Conservation (phyloP, 306 rosid genomes). For the Morella rubra region DNA sequence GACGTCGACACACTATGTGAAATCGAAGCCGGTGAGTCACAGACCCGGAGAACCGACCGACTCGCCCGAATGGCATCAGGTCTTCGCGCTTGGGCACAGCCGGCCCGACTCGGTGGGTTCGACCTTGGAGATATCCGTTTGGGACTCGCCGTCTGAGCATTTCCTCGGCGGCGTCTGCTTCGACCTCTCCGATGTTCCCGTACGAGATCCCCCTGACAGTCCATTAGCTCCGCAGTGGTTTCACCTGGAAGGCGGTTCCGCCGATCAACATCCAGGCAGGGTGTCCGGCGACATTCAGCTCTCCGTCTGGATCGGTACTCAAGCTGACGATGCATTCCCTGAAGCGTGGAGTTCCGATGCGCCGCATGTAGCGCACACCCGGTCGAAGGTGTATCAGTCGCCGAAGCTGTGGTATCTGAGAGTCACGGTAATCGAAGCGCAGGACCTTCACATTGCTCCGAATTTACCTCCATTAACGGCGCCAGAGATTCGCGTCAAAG, state of each 20-base stretch:
- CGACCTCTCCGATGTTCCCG: conserved; percentile 46
- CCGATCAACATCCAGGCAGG: conserved; percentile 30
- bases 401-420: conserved; percentile 62
- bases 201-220: conserved; percentile 55
- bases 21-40: conserved; percentile 50
- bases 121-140: conserved; percentile 66
- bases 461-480: conserved; percentile 88
- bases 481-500: conserved; percentile 73
- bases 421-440: conserved; percentile 50
- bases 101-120: conserved; percentile 46
- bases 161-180: conserved; percentile 81
- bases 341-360: conserved; percentile 64
- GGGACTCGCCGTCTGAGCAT: conserved; percentile 61
- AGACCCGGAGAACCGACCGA: conserved; percentile 62
- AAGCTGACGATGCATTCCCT: conserved; percentile 53
- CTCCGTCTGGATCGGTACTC: conserved; percentile 61
- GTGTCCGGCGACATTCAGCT: conserved; percentile 57
- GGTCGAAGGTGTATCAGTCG: conserved; percentile 61
- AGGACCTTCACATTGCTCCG: conserved; percentile 57
- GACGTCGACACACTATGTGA: conserved; percentile 38
- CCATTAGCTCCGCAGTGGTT: conserved; percentile 58
- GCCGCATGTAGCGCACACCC: conserved; percentile 47
- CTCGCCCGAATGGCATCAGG: conserved; percentile 85
- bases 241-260: conserved; percentile 44
- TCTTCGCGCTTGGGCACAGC: conserved; percentile 56